phyloP scores from a whole-genome alignment of 306 rosid genomes.

The Dalbergia cochinchinensis region DNA sequence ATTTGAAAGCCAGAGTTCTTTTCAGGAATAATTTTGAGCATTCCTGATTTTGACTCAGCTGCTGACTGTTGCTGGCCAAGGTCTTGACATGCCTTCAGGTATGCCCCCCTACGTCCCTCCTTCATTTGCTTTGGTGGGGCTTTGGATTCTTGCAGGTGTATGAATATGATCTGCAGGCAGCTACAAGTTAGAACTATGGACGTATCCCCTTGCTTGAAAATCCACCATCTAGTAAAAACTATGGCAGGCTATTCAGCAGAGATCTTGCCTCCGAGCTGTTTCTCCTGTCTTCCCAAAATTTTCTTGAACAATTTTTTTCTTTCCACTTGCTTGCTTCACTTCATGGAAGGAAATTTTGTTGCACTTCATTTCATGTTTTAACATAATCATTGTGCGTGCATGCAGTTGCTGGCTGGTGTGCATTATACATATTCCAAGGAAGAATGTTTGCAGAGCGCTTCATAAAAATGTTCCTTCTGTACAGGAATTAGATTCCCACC shows the following conservation, averaged over 20 bases:
- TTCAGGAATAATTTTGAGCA: conserved; percentile 36
- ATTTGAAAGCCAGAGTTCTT: conserved; percentile 44
- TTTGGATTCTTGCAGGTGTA: background rate
- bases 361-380: conserved; percentile 28
- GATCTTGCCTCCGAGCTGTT: background rate
- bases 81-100: conserved; percentile 62
- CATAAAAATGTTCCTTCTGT: conserved; percentile 65
- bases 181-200: conserved; percentile 4
- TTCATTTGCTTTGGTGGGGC: conserved; percentile 21
- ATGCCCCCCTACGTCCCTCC: conserved; percentile 32
- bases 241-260: background rate
- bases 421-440: conserved; percentile 43
- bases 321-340: conserved; percentile 2
- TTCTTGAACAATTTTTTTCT: background rate
- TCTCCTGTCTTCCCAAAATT: background rate
- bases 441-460: conserved; percentile 58
- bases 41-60: conserved; percentile 51
- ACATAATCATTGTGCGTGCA: conserved; percentile 30
- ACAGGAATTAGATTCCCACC: conserved; percentile 68
- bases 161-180: background rate
- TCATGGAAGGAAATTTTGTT: background rate
- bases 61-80: conserved; percentile 52
- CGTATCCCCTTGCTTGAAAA: background rate
- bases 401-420: conserved; percentile 60
- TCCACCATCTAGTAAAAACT: background rate